Percentiles rank a stretch among this genome's conserved stretches.
Evolutionary conservation across 805 yeast genomes (phyloP).

Genomic region (Candida golubevii): DNA sequence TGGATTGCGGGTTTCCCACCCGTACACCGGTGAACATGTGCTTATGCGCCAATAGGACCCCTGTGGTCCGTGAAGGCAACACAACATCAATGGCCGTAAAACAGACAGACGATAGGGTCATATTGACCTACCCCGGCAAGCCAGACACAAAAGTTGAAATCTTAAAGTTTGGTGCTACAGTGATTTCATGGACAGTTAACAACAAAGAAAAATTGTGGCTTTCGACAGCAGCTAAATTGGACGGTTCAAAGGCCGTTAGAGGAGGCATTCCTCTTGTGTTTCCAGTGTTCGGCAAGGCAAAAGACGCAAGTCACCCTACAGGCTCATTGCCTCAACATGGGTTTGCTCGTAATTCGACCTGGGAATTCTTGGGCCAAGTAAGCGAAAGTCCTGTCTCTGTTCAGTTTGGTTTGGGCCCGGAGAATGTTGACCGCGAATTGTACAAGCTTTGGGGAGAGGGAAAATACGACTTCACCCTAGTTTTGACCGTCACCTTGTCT

Average conservation of each 20-base stretch:
- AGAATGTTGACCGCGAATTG: slow-evolving; percentile 62
- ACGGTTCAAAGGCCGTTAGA: slow-evolving; percentile 90
- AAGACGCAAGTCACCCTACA: slow-evolving; percentile 50
- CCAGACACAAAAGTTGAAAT: slow-evolving; percentile 57
- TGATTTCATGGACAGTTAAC: slow-evolving; percentile 68
- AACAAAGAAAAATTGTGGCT: slow-evolving; percentile 84
- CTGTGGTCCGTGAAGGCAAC: too few relatives aligned
- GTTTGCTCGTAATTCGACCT: slow-evolving; percentile 80
- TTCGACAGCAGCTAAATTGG: slow-evolving; percentile 71
- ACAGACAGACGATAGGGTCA: slow-evolving; percentile 59
- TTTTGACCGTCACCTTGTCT: slow-evolving; percentile 59
- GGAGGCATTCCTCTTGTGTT: slow-evolving; percentile 97
- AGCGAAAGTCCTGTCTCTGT: slow-evolving; percentile 60
- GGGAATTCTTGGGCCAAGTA: slow-evolving; percentile 94
- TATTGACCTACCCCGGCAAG: slow-evolving; percentile 51
- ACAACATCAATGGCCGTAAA: slow-evolving; percentile 53
- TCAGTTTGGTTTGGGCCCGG: slow-evolving; percentile 90
- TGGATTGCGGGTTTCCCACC: slow-evolving; percentile 2
- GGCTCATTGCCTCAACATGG: slow-evolving; percentile 89
- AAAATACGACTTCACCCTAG: slow-evolving; percentile 67
- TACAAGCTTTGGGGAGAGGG: slow-evolving; percentile 51
- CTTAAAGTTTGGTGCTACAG: slow-evolving; percentile 84
- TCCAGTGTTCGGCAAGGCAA: slow-evolving; percentile 82
- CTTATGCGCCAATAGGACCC: too few relatives aligned
- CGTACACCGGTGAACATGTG: slow-evolving; percentile 1